Base-by-base conservation (phyloP, 1,284 basidiomycete genomes). In the Trametes sp. region DNA sequence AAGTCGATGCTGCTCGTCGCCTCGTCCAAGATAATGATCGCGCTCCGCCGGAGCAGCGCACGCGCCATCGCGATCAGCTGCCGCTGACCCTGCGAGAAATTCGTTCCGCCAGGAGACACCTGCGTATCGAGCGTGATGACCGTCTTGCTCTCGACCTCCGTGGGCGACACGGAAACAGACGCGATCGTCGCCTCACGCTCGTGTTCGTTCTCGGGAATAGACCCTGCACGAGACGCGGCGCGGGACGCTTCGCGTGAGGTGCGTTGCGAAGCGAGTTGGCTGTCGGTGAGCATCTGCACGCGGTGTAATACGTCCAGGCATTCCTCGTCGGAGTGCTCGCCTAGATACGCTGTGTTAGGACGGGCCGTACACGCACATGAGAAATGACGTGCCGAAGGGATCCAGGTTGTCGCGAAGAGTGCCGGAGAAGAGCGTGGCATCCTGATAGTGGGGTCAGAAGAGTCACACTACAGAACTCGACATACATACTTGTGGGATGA, bases 351-450 rank as follows among this genome's bases (percentile, higher is more conserved):
- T 21, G 29, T 65, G 5, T 64, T 44, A 33, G 65, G 28, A 63
- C 8, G 64, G 45, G 10, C n/a, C 61, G 33, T 57, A 23, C 60
- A 67, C 50, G 66, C 41, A 66, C 6, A 13, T 11, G 38, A 19
- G 21, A 44, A 10, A 11, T 41, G 8, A 64, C 78, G 42, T 57
- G 83, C 85, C 77, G 79, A 95, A 96, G 0, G 94, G 95, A 78
- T 98, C 95, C 4, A 97, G 75, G 68, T 96, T 96, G 23, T 94
- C 91, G 21, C 93, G 82, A 26, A 97, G 79, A 0, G 92, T 95
- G 0, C 95, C 94, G 0, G 90, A 92, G 80, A 98, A 97, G 3
- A 97, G 79, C 0, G 94, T 84, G 0, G 89, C 87, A 72, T 94
- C 92, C 77, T 92, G 76, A 11, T 73, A 72, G 26, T 33, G 10